phyloP scores from a whole-genome alignment of 768 basidiomycete species.

The Collybiopsis confluens region DNA sequence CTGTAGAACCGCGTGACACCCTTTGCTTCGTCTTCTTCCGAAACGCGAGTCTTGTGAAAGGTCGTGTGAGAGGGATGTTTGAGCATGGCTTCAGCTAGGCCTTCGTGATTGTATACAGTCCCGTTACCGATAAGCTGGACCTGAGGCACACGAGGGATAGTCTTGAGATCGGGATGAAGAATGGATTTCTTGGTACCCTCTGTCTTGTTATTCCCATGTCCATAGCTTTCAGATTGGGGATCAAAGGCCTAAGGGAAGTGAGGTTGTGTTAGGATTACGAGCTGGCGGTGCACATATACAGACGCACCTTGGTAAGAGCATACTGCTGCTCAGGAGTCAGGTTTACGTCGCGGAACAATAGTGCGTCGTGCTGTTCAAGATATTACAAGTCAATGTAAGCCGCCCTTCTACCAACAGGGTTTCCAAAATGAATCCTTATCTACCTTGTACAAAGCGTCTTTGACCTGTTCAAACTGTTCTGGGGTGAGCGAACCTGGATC shows the following conservation, averaged over 20 bases:
- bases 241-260: constrained; percentile 92
- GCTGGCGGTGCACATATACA: too few relatives aligned
- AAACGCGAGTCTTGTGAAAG: constrained; percentile 80
- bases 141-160: constrained; percentile 82
- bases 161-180: constrained; percentile 87
- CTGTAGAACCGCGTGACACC: constrained; percentile 88
- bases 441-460: constrained; percentile 76
- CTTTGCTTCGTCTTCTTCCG: constrained; percentile 66
- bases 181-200: constrained; percentile 71
- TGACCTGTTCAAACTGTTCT: constrained; percentile 62
- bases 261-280: too few relatives aligned
- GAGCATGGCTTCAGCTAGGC: constrained; percentile 69
- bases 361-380: constrained; percentile 65
- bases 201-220: constrained; percentile 88
- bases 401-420: too few relatives aligned
- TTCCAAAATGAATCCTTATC: constrained; percentile 12
- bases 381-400: too few relatives aligned
- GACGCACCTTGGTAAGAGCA: constrained; percentile 71
- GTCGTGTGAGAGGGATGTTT: constrained; percentile 84
- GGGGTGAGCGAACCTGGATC: constrained; percentile 59
- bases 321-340: constrained; percentile 83
- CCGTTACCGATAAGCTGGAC: constrained; percentile 94
- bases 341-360: constrained; percentile 69
- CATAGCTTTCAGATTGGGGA: constrained; percentile 55
- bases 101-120: constrained; percentile 73